Conservation (phyloP, 495 filamentous ascomycete species). For the Aspergillus diversus region DNA sequence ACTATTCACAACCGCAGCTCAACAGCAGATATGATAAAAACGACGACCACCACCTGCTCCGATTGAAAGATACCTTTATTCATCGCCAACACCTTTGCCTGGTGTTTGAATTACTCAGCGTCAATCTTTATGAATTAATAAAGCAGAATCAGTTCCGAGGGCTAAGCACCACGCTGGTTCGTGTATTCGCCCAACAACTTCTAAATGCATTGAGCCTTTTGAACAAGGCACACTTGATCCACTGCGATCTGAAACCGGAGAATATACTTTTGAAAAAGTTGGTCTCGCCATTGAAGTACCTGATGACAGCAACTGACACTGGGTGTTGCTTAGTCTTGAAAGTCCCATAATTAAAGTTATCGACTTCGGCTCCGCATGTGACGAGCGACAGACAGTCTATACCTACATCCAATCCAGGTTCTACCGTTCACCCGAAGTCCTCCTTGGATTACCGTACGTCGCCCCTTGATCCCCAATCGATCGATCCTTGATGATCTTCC, state of each 20-base stretch:
- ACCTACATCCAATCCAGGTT: constrained; percentile 99
- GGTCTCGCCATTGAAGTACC: constrained; percentile 26
- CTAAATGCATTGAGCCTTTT: constrained; percentile 89
- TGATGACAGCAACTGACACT: constrained; percentile 8
- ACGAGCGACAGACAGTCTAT: constrained; percentile 98
- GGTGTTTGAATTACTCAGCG: constrained; percentile 95
- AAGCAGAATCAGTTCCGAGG: constrained; percentile 99
- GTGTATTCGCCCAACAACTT: constrained; percentile 97
- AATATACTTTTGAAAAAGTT: constrained; percentile 98
- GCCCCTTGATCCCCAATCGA: not conserved
- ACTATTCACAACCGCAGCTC: constrained; percentile 59
- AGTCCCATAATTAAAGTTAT: constrained; percentile 99
- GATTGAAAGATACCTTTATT: constrained; percentile 98
- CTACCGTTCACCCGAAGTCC: constrained; percentile 95
- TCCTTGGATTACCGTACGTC: constrained; percentile 82
- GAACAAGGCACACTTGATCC: constrained; percentile 96
- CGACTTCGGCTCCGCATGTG: constrained; percentile 98
- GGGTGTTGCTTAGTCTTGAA: constrained; percentile 65
- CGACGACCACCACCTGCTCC: constrained; percentile 95
- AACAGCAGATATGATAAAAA: constrained; percentile 99
- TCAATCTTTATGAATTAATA: constrained; percentile 98
- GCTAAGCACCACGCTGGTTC: constrained; percentile 93
- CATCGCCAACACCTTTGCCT: constrained; percentile 97
- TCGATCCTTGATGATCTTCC: not conserved
- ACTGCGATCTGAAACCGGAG: constrained; percentile 98